These are phyloP conservation scores for Tirmania nivea DNA, from an alignment of 495 filamentous ascomycete species.

Conservation along the genomic window DNA sequence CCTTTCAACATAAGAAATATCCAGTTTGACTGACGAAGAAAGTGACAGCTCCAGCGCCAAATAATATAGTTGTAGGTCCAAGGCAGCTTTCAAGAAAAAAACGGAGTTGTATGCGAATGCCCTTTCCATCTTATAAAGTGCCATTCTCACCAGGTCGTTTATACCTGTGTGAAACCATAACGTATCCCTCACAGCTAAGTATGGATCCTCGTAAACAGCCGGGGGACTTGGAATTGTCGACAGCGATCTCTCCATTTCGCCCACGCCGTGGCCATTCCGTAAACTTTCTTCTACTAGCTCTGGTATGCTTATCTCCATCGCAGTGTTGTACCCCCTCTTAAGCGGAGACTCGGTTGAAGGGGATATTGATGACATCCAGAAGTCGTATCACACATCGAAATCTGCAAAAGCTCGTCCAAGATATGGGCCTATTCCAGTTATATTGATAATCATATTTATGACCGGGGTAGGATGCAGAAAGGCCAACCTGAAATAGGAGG, in stretches of 20 bases:
- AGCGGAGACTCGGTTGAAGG: too few species aligned
- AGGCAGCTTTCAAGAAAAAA: slow-evolving; percentile 17
- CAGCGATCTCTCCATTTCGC: not conserved
- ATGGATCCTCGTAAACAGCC: slow-evolving; percentile 11
- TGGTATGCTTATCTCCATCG: not conserved
- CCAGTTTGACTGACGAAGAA: slow-evolving; percentile 7
- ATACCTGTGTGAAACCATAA: slow-evolving; percentile 16
- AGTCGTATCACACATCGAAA: too few species aligned
- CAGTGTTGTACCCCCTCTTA: not conserved
- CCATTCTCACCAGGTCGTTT: slow-evolving; percentile 12
- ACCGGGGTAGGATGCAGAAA: too few species aligned
- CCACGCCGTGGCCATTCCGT: not conserved
- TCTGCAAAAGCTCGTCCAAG: too few species aligned
- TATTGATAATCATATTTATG: too few species aligned
- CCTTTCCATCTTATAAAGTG: slow-evolving; percentile 16
- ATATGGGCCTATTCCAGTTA: too few species aligned
- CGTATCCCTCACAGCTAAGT: slow-evolving; percentile 11
- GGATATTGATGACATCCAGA: too few species aligned
- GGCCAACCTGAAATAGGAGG: too few species aligned
- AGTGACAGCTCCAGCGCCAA: slow-evolving; percentile 7
- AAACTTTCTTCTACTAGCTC: not conserved
- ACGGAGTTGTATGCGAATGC: slow-evolving; percentile 19
- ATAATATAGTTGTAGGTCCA: slow-evolving; percentile 17
- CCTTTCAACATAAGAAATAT: slow-evolving; percentile 7
- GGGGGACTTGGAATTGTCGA: not conserved